Evolutionary conservation across 2,329 filamentous ascomycete species (phyloP).

Genomic region (Monilinia laxa): DNA sequence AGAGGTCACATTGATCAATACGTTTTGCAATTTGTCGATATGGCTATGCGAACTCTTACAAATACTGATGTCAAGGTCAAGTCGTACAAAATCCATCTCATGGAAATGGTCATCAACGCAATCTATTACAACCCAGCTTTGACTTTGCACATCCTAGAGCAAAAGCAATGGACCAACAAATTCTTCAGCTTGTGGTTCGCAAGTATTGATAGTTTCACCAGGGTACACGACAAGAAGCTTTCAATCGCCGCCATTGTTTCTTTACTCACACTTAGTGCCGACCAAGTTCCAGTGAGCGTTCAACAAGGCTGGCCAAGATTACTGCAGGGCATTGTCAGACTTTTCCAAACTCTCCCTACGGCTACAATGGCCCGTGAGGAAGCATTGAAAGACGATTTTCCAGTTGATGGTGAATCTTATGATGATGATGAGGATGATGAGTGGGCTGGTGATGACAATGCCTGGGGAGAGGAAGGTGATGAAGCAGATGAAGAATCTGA

Average conservation of each 20-base stretch:
- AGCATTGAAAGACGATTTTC: slow-evolving; percentile 84
- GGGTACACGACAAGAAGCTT: slow-evolving; percentile 98
- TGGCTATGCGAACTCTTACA: slow-evolving; percentile 81
- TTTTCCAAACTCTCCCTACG: slow-evolving; percentile 87
- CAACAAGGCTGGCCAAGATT: slow-evolving; percentile 93
- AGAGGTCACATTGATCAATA: slow-evolving; percentile 85
- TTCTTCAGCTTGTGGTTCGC: slow-evolving; percentile 99
- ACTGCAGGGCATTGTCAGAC: slow-evolving; percentile 75
- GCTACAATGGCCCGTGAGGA: slow-evolving; percentile 92
- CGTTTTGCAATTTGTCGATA: slow-evolving; percentile 79
- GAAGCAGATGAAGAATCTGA: slow-evolving; percentile 58
- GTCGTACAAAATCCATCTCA: slow-evolving; percentile 90
- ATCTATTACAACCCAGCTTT: slow-evolving; percentile 95
- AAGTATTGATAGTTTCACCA: slow-evolving; percentile 87
- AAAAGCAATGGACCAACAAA: slow-evolving; percentile 93
- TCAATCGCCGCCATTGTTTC: slow-evolving; percentile 92
- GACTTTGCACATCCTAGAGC: slow-evolving; percentile 82
- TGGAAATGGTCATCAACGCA: slow-evolving; percentile 98
- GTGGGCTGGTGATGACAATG: slow-evolving; percentile 77
- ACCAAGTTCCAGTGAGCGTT: slow-evolving; percentile 86
- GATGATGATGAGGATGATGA: slow-evolving; percentile 72
- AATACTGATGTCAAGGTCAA: slow-evolving; percentile 81
- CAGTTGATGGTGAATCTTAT: slow-evolving; percentile 60
- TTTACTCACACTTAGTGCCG: slow-evolving; percentile 73
- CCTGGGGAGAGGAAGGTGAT: slow-evolving; percentile 70